These are phyloP conservation scores for Moringa oleifera DNA, from an alignment of 345 rosid genomes.

Conservation along the genomic window DNA sequence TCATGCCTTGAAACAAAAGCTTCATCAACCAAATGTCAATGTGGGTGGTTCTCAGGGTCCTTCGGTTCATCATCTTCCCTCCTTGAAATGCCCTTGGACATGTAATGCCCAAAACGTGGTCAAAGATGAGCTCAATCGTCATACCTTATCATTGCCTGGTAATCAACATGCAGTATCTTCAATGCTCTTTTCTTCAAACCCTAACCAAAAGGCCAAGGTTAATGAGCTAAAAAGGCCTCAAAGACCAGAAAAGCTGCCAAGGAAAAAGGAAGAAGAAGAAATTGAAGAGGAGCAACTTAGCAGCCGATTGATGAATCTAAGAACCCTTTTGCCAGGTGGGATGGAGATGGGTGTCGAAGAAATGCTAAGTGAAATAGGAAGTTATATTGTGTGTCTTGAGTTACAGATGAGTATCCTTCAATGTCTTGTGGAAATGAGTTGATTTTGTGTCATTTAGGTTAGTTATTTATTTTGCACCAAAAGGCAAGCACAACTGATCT, in stretches of 20 bases:
- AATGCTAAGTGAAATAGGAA: constrained; percentile 30
- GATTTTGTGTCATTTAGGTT: background rate
- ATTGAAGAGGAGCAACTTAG: constrained; percentile 10
- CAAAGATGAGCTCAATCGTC: too few species aligned
- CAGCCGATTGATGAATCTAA: constrained; percentile 20
- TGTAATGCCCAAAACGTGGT: background rate
- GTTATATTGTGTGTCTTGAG: constrained; percentile 39
- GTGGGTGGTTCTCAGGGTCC: too few species aligned
- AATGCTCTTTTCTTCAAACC: too few species aligned
- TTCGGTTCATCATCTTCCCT: constrained; percentile 1
- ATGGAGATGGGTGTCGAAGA: constrained; percentile 27
- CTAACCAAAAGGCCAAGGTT: too few species aligned
- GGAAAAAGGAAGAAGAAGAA: constrained; percentile 10
- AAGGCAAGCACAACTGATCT: too few species aligned
- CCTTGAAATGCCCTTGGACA: background rate
- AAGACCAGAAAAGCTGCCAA: constrained; percentile 1
- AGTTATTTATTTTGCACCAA: too few species aligned
- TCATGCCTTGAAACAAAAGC: constrained; percentile 24
- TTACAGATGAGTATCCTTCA: constrained; percentile 30
- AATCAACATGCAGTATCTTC: too few species aligned
- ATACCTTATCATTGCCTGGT: too few species aligned
- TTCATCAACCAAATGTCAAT: constrained; percentile 11
- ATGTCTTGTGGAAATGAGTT: constrained; percentile 13
- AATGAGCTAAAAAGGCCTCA: background rate
- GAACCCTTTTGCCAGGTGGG: constrained; percentile 36